Conservation (phyloP, 257 asterid genomes). For the Solanum rostratum region DNA sequence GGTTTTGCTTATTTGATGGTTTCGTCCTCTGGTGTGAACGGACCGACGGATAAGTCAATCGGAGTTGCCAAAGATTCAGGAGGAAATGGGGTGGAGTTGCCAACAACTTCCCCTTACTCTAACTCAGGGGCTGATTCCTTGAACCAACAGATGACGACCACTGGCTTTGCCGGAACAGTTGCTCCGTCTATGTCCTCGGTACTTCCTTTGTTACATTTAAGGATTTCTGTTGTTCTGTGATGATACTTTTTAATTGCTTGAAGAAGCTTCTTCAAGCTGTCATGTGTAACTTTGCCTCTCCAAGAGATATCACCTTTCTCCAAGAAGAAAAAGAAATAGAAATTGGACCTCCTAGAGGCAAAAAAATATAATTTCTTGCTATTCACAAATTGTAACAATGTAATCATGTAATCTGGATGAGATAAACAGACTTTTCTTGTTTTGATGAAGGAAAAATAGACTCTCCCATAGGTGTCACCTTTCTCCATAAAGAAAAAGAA, state of each 20-base stretch:
- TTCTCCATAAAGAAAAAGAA: not conserved
- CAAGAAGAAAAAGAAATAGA: not conserved
- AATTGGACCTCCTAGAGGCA: too few relatives aligned
- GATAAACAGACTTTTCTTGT: too few relatives aligned
- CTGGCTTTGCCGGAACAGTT: conserved; percentile 2
- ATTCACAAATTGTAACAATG: too few relatives aligned
- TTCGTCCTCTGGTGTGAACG: conserved; percentile 12
- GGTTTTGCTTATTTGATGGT: conserved; percentile 55
- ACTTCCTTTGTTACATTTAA: not conserved
- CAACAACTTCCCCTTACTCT: not conserved
- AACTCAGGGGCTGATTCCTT: not conserved
- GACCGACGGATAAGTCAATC: not conserved
- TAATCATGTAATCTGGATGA: too few relatives aligned
- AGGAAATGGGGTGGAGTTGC: not conserved
- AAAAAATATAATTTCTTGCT: too few relatives aligned
- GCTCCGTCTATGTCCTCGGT: conserved; percentile 23
- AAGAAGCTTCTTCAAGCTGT: not conserved
- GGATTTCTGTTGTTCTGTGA: not conserved
- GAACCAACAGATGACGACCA: conserved; percentile 9
- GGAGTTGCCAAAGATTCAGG: conserved; percentile 2
- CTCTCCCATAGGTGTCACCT: too few relatives aligned
- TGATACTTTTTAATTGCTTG: not conserved
- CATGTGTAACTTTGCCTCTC: not conserved
- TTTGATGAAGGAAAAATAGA: too few relatives aligned
- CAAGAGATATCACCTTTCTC: not conserved